phyloP scores from a whole-genome alignment of 805 yeast genomes.

The Torulaspora gathmanii region DNA sequence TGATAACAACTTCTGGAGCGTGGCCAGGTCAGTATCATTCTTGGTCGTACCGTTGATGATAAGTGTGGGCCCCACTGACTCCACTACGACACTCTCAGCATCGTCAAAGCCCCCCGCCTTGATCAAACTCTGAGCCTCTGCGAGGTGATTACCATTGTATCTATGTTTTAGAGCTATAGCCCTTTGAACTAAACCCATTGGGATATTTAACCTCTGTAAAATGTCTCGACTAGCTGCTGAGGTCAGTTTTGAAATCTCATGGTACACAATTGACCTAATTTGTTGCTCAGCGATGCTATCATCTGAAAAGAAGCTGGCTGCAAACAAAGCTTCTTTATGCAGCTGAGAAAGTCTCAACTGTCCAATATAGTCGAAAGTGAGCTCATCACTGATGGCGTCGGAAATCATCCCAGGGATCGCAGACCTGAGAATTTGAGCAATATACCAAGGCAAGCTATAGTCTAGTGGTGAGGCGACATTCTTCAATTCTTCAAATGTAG shows the following conservation, averaged over 20 bases:
- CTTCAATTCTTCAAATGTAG: constrained; percentile 14
- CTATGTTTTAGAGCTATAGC: constrained; percentile 58
- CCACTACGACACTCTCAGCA: constrained; percentile 57
- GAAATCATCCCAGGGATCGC: constrained; percentile 28
- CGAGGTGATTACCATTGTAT: constrained; percentile 46
- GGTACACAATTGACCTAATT: constrained; percentile 35
- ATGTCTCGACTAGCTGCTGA: constrained; percentile 8
- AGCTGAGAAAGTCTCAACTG: constrained; percentile 46
- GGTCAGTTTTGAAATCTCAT: constrained; percentile 24
- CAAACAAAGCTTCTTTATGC: constrained; percentile 58
- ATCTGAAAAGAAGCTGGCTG: constrained; percentile 51
- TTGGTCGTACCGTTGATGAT: constrained; percentile 33
- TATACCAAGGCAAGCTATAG: constrained; percentile 48
- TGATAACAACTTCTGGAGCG: constrained; percentile 38
- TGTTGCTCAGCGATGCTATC: constrained; percentile 43
- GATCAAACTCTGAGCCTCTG: constrained; percentile 57
- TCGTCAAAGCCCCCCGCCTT: constrained; percentile 54
- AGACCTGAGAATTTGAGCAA: constrained; percentile 44
- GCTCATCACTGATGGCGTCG: constrained; percentile 34
- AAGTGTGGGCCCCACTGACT: constrained; percentile 66
- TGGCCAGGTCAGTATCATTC: constrained; percentile 40
- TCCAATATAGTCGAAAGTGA: constrained; percentile 45
- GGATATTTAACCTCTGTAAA: constrained; percentile 45
- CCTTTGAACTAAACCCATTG: constrained; percentile 45
- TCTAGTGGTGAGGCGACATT: constrained; percentile 26